Percentiles rank a stretch among this genome's conserved stretches.
phyloP scores from a whole-genome alignment of 805 yeast species.

The Nakazawaea populi region DNA sequence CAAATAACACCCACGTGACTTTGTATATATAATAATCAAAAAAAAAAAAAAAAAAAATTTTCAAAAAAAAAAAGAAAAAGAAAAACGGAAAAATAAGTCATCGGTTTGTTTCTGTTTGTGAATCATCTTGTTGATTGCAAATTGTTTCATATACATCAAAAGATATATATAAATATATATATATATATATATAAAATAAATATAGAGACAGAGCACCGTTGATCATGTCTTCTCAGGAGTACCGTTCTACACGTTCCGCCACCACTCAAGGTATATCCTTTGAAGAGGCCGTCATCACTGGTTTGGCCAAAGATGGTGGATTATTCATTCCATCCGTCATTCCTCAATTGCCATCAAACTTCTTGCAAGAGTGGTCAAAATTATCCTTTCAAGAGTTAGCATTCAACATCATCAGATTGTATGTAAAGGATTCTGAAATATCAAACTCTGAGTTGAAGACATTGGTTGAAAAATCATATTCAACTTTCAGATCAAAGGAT shows the following conservation, averaged over 20 bases:
- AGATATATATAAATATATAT: background rate
- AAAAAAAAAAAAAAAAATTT: background rate
- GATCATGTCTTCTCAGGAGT: conserved; percentile 41
- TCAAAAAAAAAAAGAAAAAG: background rate
- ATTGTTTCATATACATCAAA: background rate
- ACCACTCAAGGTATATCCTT: conserved; percentile 50
- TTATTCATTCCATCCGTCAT: conserved; percentile 81
- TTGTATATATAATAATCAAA: too few relatives aligned
- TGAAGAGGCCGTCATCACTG: conserved; percentile 81
- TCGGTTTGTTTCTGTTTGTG: background rate
- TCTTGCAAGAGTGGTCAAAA: conserved; percentile 63
- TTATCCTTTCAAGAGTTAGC: conserved; percentile 84
- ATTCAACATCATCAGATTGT: conserved; percentile 74
- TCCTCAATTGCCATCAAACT: conserved; percentile 54
- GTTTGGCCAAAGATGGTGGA: conserved; percentile 96
- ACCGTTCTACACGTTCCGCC: conserved; percentile 76
- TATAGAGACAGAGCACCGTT: background rate
- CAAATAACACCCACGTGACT: background rate
- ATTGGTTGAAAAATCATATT: conserved; percentile 68
- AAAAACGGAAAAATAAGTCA: background rate
- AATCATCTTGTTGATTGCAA: background rate
- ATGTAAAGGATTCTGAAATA: conserved; percentile 69
- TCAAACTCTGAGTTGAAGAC: conserved; percentile 58
- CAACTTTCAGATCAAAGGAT: conserved; percentile 84
- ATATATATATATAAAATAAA: too few relatives aligned